Evolutionary conservation across 495 filamentous ascomycete genomes (phyloP).

Genomic region (Penicilliopsis zonata): DNA sequence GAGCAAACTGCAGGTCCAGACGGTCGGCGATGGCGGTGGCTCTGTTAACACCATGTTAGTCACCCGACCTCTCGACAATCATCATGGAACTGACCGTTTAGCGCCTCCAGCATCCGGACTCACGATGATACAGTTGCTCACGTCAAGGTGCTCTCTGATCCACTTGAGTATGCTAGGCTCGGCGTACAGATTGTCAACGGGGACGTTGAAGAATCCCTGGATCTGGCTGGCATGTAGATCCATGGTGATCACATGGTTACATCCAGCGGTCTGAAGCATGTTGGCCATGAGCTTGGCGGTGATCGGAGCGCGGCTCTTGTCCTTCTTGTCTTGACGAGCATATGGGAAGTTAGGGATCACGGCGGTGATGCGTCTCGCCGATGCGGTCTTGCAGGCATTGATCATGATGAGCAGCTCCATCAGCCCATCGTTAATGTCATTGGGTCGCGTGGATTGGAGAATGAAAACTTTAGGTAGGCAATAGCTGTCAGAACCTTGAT

Average conservation of each 20-base stretch:
- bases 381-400: slow-evolving; percentile 95
- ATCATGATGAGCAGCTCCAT: slow-evolving; percentile 99
- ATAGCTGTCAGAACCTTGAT: slow-evolving; percentile 4
- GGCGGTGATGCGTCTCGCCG: slow-evolving; percentile 84
- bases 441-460: slow-evolving; percentile 86
- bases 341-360: slow-evolving; percentile 96
- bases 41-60: slow-evolving; percentile 20
- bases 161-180: slow-evolving; percentile 86
- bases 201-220: slow-evolving; percentile 94
- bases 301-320: slow-evolving; percentile 78
- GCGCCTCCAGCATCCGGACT: slow-evolving; percentile 94
- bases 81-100: slow-evolving; percentile 51
- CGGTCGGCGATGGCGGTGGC: slow-evolving; percentile 95
- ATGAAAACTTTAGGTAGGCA: slow-evolving; percentile 60
- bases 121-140: slow-evolving; percentile 84
- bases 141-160: slow-evolving; percentile 76
- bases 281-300: slow-evolving; percentile 92
- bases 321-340: slow-evolving; percentile 98
- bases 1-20: slow-evolving; percentile 87
- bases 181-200: slow-evolving; percentile 93
- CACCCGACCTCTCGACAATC: not conserved
- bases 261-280: slow-evolving; percentile 91
- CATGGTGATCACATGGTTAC: slow-evolving; percentile 82
- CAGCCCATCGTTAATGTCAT: slow-evolving; percentile 95
- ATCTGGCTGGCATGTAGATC: slow-evolving; percentile 56